Evolutionary conservation across 352 stramenopile genomes (phyloP), one percentile per base, ranked within the genome.

Genomic region (Phytophthora brassicae): DNA sequence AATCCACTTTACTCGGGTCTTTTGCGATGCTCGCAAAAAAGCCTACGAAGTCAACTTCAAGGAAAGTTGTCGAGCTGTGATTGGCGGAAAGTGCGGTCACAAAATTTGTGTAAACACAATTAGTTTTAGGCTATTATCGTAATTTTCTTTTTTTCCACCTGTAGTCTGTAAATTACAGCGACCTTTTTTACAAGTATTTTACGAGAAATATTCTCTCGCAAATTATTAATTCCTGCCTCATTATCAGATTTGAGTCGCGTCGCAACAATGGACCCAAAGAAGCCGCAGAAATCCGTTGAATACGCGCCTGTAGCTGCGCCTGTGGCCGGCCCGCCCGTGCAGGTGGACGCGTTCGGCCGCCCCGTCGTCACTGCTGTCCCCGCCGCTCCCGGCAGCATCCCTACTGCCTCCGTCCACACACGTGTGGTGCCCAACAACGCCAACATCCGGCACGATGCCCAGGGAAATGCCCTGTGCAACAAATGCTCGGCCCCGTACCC

Each of bases 401-500:
- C 68, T 31, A 16, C 46, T 48, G 49, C 62, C 56, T 23, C 50
- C 35, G 39, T 60, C 16, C 44, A 66, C 24, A 63, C 75, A 38
- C 59, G 67, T 6, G 59, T 85, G 9, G 59, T 90, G 50, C 49
- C 71, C 41, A 90, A 90, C 68, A 90, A 90, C 61, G 66, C 71
- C 42, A 86, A 88, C 64, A 88, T 90, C 43, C 76, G 73, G 14
- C 75, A 74, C 33, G 80, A 92, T 55, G 75, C 72, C 2, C 74
- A 86, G 45, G 80, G 81, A 35, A 90, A 90, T 53, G 75, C 84
- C n/a, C 67, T 91, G 14, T 92, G 84, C 45, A 86, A 83, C 53
- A 86, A 88, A 52, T 92, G 84, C 68, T 72, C 69, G 13, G 59
- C 79, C 16, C 81, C 84, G 41, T 91, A 92, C 57, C 84, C 81